A percentile compares a stretch with the other conserved stretches of the same genome.
These are phyloP conservation scores for Chrysanthemum seticuspe DNA, from an alignment of 129 eudicot genomes.

Conservation along the genomic window DNA sequence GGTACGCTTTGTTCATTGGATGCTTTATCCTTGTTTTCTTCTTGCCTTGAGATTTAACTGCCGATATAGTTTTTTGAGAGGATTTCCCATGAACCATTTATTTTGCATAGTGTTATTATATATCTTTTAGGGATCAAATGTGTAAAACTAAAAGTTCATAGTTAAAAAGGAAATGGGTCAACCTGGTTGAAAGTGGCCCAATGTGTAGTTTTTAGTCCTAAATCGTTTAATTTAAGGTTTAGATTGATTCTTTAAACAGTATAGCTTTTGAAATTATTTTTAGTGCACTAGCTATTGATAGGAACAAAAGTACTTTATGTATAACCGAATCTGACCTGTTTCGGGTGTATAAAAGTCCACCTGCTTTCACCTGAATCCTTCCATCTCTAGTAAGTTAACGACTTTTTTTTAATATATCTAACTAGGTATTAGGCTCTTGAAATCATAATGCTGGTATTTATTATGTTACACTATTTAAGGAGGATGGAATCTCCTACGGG, in stretches of 20 bases:
- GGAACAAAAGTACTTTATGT: no score
- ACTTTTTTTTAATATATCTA: not conserved
- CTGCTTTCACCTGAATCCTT: no score
- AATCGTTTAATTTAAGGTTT: no score
- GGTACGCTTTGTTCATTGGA: conserved; percentile 1
- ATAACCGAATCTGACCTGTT: no score
- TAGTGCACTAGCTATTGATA: not conserved
- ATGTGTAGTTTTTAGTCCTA: no score
- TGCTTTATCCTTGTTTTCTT: conserved; percentile 20
- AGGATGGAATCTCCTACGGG: not conserved
- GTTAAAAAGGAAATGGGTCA: no score
- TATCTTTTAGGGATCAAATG: no score
- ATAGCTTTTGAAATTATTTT: conserved; percentile 3
- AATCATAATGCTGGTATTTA: not conserved
- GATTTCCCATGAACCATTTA: not conserved
- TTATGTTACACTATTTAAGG: not conserved
- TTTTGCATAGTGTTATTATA: not conserved
- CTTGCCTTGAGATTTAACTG: conserved; percentile 1
- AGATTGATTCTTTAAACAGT: no score
- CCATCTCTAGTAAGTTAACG: not conserved
- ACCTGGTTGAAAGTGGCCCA: no score
- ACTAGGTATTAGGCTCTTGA: not conserved
- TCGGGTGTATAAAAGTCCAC: no score
- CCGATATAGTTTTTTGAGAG: conserved; percentile 4
- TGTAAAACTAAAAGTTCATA: no score